phyloP scores from a whole-genome alignment of 345 rosid species.

The Aquilaria sinensis region DNA sequence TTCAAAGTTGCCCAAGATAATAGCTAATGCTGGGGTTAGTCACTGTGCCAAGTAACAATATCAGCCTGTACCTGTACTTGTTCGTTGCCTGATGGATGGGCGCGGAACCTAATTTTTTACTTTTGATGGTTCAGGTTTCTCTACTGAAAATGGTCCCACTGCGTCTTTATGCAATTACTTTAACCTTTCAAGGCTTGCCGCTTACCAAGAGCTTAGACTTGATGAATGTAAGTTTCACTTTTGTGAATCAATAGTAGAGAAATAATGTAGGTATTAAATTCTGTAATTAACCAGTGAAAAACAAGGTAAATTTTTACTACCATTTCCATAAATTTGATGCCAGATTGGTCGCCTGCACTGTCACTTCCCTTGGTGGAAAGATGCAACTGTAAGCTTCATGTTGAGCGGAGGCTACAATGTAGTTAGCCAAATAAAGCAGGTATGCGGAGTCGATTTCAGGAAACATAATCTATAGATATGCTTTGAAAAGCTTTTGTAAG shows the following conservation, averaged over 20 bases:
- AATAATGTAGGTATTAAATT: neutral
- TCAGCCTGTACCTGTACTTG: neutral
- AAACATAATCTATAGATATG: no score
- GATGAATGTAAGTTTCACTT: slow-evolving; percentile 53
- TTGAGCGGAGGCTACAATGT: slow-evolving; percentile 78
- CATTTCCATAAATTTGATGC: neutral
- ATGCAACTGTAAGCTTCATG: slow-evolving; percentile 72
- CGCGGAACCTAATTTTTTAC: slow-evolving; percentile 3
- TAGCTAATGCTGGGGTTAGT: slow-evolving; percentile 87
- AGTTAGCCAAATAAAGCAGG: slow-evolving; percentile 53
- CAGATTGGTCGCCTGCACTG: slow-evolving; percentile 79
- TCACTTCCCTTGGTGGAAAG: slow-evolving; percentile 86
- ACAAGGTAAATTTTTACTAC: neutral
- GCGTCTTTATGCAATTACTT: slow-evolving; percentile 56
- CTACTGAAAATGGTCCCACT: slow-evolving; percentile 57
- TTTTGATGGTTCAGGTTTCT: slow-evolving; percentile 43
- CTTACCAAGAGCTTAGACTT: slow-evolving; percentile 53
- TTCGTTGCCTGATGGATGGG: neutral
- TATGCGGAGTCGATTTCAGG: slow-evolving; percentile 11
- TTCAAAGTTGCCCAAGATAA: slow-evolving; percentile 45
- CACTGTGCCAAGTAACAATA: slow-evolving; percentile 1
- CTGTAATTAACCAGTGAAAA: neutral
- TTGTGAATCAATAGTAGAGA: no score
- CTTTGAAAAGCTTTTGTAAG: no score
- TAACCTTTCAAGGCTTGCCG: slow-evolving; percentile 53